Base-by-base conservation (phyloP, 495 filamentous ascomycete species). In the Penicillium samsonianum region DNA sequence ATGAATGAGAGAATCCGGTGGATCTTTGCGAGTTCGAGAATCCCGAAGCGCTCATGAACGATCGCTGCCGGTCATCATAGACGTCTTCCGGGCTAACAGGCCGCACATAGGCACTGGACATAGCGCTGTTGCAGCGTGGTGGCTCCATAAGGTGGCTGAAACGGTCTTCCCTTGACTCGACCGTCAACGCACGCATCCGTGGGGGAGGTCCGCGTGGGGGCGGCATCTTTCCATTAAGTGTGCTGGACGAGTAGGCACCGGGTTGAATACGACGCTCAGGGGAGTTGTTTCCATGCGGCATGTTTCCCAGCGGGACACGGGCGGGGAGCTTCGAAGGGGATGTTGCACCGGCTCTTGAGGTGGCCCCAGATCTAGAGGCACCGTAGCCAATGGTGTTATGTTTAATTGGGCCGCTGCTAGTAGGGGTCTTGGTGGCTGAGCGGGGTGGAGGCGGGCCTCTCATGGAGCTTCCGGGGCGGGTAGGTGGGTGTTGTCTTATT, bases 51-150 rank as follows among this genome's bases (percentile, higher is more conserved):
- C 78, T 79, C 64, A 77, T 74, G 55, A 77, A 77, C 11, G 76
- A 77, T 55, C 76, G 75, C 64, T 80, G 77, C 49, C 78, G 79
- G 65, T 95, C 91, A 62, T 91, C 87, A 60, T 95, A 96, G 3
- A 88, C 84, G 67, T 97, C 92, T 63, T 97, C 92, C 0, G 90
- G 90, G 58, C 79, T 79, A 33, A 96, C 84, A 31, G 90, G 85
- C 26, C 91, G 84, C 8, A 96, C 89, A 62, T 83, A 82, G 28
- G 80, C 77, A 67, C 78, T 83, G 3, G 87, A 87, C 48, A 80
- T 70, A 28, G 90, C 83, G 60, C 88, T 91, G 14, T 80, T 79
- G 60, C 83, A 82, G 38, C 87, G 83, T 44, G 84, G 83, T 19
- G 81, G 80, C 33, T 89, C 85, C 30, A 73, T 73, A 1, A 84